phyloP scores from a whole-genome alignment of 1,284 basidiomycete genomes.

The Tetrapyrgos nigripes region DNA sequence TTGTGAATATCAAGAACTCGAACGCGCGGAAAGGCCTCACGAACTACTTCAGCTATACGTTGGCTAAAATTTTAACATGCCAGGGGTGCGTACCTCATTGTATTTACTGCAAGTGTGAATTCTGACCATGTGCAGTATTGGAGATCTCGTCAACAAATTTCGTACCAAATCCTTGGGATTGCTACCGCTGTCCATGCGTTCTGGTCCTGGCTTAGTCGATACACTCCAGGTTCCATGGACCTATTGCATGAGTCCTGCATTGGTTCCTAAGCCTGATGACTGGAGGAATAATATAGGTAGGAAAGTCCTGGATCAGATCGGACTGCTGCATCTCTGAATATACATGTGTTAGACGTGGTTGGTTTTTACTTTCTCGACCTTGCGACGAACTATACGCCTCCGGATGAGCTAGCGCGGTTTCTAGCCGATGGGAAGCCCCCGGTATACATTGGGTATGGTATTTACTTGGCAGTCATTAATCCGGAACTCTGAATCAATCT shows the following conservation, averaged over 20 bases:
- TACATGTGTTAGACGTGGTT: conserved; percentile 55
- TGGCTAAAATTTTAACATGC: conserved; percentile 64
- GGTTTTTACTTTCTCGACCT: conserved; percentile 70
- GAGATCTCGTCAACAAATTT: conserved; percentile 67
- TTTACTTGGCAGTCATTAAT: not conserved
- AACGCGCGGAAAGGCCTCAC: conserved; percentile 59
- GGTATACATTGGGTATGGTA: conserved; percentile 61
- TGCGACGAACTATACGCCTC: conserved; percentile 53
- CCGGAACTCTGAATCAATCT: not conserved
- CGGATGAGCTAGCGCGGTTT: conserved; percentile 53
- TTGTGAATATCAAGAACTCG: conserved; percentile 59
- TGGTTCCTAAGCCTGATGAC: conserved; percentile 70
- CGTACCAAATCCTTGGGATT: conserved; percentile 58
- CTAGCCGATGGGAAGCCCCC: conserved; percentile 59
- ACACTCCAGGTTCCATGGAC: conserved; percentile 71
- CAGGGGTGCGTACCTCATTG: conserved; percentile 49
- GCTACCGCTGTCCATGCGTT: conserved; percentile 49
- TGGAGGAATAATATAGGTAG: conserved; percentile 68
- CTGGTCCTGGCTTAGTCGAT: conserved; percentile 62
- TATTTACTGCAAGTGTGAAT: conserved; percentile 10
- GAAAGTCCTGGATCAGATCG: conserved; percentile 15
- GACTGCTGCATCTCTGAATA: not conserved
- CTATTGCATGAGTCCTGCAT: conserved; percentile 70
- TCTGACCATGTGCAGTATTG: conserved; percentile 43
- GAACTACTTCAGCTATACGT: conserved; percentile 62